Evolutionary conservation across 2,329 filamentous ascomycete genomes (phyloP).

Genomic region (Passalora sequoiae): DNA sequence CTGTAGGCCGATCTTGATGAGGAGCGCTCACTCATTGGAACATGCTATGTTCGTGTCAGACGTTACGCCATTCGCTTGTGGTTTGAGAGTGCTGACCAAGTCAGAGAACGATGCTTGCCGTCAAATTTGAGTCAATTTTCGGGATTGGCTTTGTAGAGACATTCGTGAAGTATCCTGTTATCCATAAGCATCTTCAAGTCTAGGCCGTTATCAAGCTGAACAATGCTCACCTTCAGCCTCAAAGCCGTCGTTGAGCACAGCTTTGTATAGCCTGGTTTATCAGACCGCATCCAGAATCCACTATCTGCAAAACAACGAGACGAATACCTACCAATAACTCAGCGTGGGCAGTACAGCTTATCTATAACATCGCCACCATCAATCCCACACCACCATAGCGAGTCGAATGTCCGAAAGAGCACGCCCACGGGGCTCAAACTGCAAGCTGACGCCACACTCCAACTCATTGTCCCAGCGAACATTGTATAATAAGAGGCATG

Average conservation of each 20-base stretch:
- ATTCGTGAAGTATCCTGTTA: neutral
- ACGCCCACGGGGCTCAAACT: no score
- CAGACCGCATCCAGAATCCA: neutral
- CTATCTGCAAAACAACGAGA: neutral
- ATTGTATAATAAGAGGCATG: neutral
- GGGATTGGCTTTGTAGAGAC: no score
- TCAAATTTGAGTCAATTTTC: no score
- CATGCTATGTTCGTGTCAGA: neutral
- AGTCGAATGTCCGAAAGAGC: no score
- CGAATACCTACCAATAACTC: neutral
- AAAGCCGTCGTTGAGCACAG: neutral
- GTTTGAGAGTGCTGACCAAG: neutral
- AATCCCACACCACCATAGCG: no score
- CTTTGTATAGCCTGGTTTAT: neutral
- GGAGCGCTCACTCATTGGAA: neutral
- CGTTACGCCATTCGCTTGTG: neutral
- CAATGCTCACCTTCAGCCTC: neutral
- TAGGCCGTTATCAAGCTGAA: neutral
- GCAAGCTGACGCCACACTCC: neutral
- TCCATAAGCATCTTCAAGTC: neutral
- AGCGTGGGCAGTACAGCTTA: neutral
- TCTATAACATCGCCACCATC: neutral
- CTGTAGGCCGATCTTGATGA: neutral
- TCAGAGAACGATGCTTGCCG: neutral
- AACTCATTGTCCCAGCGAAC: neutral